These are phyloP conservation scores for Alternaria brassicae DNA, from an alignment of 2,329 filamentous ascomycete species.

Conservation along the genomic window DNA sequence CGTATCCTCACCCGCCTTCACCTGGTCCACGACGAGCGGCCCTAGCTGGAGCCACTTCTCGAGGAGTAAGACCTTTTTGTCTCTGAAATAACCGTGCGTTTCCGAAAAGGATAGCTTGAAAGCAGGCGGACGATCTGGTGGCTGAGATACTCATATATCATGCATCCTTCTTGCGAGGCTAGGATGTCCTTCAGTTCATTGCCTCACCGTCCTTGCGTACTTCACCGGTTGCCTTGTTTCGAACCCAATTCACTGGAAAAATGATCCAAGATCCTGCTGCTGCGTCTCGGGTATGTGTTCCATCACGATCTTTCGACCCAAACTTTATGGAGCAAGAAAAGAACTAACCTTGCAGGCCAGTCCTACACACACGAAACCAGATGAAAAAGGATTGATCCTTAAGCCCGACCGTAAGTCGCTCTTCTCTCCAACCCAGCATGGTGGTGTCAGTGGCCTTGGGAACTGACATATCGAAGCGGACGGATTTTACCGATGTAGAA, in stretches of 20 bases:
- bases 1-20: too few species aligned
- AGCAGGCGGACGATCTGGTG: too few species aligned
- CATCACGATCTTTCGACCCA: not conserved
- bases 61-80: not conserved
- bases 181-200: not conserved
- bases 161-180: conserved; percentile 4
- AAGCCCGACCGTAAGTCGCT: not conserved
- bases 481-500: not conserved
- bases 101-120: too few species aligned
- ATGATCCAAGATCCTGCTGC: not conserved
- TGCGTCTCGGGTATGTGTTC: not conserved
- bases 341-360: conserved; percentile 2
- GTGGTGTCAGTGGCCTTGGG: not conserved
- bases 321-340: not conserved
- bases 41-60: too few species aligned
- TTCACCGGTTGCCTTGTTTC: conserved; percentile 5
- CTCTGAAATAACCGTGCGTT: too few species aligned
- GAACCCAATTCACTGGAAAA: not conserved
- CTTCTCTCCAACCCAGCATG: not conserved
- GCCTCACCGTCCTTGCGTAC: not conserved
- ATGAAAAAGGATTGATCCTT: not conserved
- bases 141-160: conserved; percentile 5
- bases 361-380: not conserved
- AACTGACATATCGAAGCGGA: not conserved
- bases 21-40: too few species aligned